Evolutionary conservation across 257 asterid species (phyloP).

Genomic region (Solanum ossicruentum): DNA sequence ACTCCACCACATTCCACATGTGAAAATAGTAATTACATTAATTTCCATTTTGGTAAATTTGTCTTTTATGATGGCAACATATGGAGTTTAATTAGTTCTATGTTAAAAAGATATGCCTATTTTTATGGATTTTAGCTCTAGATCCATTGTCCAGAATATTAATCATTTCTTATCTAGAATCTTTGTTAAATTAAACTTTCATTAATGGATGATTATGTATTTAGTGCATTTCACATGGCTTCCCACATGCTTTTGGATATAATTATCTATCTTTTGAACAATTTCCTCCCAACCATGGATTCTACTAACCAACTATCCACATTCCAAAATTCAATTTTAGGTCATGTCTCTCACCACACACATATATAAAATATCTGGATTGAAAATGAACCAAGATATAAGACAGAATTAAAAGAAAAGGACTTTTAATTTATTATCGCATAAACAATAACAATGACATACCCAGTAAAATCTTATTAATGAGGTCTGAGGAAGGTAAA

Average conservation of each 20-base stretch:
- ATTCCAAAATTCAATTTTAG: neutral
- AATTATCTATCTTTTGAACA: neutral
- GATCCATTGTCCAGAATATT: conserved; percentile 15
- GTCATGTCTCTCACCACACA: neutral
- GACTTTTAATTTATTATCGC: neutral
- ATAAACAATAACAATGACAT: too few relatives aligned
- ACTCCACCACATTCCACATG: neutral
- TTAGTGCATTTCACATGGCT: conserved; percentile 57
- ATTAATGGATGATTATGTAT: neutral
- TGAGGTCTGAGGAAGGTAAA: too few relatives aligned
- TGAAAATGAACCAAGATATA: neutral
- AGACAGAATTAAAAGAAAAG: neutral
- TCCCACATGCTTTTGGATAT: conserved; percentile 31
- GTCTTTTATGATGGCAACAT: neutral
- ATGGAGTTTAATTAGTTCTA: neutral
- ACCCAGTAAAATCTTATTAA: too few relatives aligned
- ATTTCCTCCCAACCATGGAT: neutral
- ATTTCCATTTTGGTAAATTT: neutral
- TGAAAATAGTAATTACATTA: neutral
- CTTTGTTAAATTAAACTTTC: neutral
- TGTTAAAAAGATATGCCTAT: neutral
- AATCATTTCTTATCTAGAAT: conserved; percentile 29
- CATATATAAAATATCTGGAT: neutral
- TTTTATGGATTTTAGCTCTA: conserved; percentile 9
- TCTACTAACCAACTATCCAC: conserved; percentile 1